Percentiles rank a stretch among this genome's conserved stretches.
Evolutionary conservation across 2,329 filamentous ascomycete genomes (phyloP).

Genomic region (Calonectria henricotiae): DNA sequence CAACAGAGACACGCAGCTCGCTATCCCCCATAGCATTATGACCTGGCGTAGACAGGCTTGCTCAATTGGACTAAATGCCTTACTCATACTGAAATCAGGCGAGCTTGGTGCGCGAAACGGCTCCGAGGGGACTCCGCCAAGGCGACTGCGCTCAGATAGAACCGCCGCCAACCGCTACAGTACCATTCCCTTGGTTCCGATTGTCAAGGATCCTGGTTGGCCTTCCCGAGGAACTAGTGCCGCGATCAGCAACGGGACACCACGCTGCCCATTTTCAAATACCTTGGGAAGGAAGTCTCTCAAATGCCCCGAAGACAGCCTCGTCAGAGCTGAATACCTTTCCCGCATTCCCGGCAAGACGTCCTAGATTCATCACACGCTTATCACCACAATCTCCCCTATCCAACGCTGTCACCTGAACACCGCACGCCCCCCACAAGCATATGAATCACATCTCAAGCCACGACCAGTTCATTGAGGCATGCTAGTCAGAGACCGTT

Average conservation of each 20-base stretch:
- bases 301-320: neutral
- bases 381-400: conserved; percentile 26
- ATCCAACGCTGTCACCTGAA: conserved; percentile 6
- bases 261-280: conserved; percentile 12
- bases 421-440: conserved; percentile 17
- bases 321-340: conserved; percentile 21
- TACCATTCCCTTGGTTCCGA: conserved; percentile 20
- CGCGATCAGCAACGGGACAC: neutral
- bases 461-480: conserved; percentile 24
- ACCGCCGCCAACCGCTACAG: conserved; percentile 4
- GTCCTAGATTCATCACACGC: conserved; percentile 26
- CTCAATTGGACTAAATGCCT: neutral
- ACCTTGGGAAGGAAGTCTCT: conserved; percentile 5
- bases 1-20: neutral
- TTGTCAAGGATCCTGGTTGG: conserved; percentile 10
- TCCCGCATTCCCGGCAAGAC: conserved; percentile 19
- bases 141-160: neutral
- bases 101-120: conserved; percentile 18
- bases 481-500: conserved; percentile 28
- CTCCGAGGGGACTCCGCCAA: conserved; percentile 3
- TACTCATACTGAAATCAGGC: too few relatives aligned
- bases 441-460: conserved; percentile 28
- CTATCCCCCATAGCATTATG: neutral
- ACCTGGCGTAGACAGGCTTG: neutral
- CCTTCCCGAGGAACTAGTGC: conserved; percentile 12